Evolutionary conservation across 164 flowering plant genomes (phyloP).

Genomic region (Saururus chinensis): DNA sequence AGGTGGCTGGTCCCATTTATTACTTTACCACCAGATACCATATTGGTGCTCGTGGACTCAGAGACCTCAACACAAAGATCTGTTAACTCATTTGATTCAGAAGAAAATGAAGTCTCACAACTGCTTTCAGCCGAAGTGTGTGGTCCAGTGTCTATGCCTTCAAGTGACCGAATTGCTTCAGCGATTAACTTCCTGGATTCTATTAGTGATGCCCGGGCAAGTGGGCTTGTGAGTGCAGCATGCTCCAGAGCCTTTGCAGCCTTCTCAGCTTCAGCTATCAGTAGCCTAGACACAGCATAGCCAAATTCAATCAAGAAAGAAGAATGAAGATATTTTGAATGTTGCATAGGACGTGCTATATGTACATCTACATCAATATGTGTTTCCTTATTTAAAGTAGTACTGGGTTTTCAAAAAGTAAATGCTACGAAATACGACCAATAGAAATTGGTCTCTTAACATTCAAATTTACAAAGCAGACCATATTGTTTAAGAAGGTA

Average conservation of each 20-base stretch:
- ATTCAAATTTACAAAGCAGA: background rate
- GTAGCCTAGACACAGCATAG: conserved; percentile 32
- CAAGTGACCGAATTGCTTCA: conserved; percentile 51
- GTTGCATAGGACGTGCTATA: background rate
- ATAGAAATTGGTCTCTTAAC: background rate
- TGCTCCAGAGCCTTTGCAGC: conserved; percentile 81
- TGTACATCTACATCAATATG: background rate
- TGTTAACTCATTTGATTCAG: conserved; percentile 7
- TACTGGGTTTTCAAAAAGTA: background rate
- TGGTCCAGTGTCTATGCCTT: conserved; percentile 33
- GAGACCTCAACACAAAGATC: conserved; percentile 10
- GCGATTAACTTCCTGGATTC: conserved; percentile 81
- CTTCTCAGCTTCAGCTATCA: conserved; percentile 86
- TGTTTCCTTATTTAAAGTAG: too few relatives aligned
- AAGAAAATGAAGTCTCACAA: conserved; percentile 6
- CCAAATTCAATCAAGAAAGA: background rate
- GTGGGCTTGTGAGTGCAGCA: conserved; percentile 59
- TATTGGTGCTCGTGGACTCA: conserved; percentile 2
- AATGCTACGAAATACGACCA: background rate
- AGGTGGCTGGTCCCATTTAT: conserved; percentile 14
- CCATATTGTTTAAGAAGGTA: too few relatives aligned
- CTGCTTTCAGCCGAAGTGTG: conserved; percentile 5
- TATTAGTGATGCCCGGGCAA: conserved; percentile 68
- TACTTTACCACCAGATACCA: conserved; percentile 3
- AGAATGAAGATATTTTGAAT: background rate